Evolutionary conservation across 805 yeast species (phyloP).

Genomic region (Cyberlindnera euphorbiiphila): DNA sequence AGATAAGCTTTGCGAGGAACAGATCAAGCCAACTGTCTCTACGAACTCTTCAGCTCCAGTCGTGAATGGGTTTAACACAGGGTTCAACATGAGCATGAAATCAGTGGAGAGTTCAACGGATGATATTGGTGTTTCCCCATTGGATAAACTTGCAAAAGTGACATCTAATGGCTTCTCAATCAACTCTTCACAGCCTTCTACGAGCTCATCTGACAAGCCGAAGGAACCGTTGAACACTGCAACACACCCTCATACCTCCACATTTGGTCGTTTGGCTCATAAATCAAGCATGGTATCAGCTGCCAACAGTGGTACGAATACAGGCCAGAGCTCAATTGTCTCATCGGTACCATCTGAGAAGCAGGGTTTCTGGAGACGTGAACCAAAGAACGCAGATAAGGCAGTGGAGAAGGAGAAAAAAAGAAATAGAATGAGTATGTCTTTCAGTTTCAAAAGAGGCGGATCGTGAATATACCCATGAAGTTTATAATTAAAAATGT

Average conservation of each 20-base stretch:
- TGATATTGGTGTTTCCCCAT: conserved; percentile 17
- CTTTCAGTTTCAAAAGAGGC: conserved; percentile 17
- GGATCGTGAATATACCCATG: conserved; percentile 1
- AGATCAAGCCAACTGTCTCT: not conserved
- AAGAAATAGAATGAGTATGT: conserved; percentile 26
- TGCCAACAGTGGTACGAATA: conserved; percentile 2
- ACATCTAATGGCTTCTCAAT: conserved; percentile 18
- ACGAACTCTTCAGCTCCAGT: not conserved
- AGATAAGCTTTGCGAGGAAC: no score
- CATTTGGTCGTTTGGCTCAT: conserved; percentile 3
- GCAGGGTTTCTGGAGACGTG: conserved; percentile 23
- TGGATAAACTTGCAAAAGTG: conserved; percentile 17
- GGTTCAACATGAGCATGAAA: conserved; percentile 14
- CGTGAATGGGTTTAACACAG: conserved; percentile 11
- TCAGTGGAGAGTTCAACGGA: conserved; percentile 8
- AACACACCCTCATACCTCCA: not conserved
- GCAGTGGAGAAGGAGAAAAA: conserved; percentile 13
- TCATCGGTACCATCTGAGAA: not conserved
- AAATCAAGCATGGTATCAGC: conserved; percentile 7
- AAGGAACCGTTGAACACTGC: not conserved
- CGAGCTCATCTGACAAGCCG: conserved; percentile 16
- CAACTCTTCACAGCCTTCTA: conserved; percentile 18
- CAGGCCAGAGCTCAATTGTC: not conserved
- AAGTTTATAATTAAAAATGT: not conserved
- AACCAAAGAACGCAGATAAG: conserved; percentile 7